Evolutionary conservation across 371 early-diverging fungal species (phyloP), one percentile per base, ranked within the genome.

Genomic region (Mucor mucedo): DNA sequence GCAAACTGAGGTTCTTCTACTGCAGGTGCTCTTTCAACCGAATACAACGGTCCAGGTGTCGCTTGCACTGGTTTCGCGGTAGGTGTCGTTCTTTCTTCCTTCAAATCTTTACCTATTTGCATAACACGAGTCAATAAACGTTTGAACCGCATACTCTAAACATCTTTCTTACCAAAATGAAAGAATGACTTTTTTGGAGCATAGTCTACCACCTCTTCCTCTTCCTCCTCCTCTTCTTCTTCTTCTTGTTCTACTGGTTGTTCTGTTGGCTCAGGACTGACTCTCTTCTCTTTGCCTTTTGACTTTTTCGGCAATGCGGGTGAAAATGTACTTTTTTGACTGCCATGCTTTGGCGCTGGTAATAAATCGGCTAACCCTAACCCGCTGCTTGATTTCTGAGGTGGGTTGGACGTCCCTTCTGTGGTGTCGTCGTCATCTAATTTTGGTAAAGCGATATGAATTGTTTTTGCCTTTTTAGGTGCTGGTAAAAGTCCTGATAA

Each of bases 401-500:
- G 70, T 44, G 21, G 21, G 21, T 21, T 21, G 21, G 21, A 21
- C 21, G 21, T 21, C 21, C 21, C 21, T 21, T 21, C 21, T 21
- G 21, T 21, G 21, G 21, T 21, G 21, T 21, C 70, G 27, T 65
- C 68, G 6, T 75, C 69, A 13, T 64, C 55, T 63, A 44, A 13
- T 14, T 50, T 49, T 14, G 78, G 78, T 21, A 75, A 60, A 60
- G 73, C 76, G 3, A 75, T 70, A 58, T 71, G 69, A 30, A 78
- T 63, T 2, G 73, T 69, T 9, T 61, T 60, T 5, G 75, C 68
- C 21, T 61, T 60, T 58, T 71, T 71, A 1, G 70, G 66, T 32
- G 52, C 35, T 21, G 68, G 68, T 30, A 67, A 47, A 35, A 62
- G 6, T 0, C 62, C 60, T 5, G 58, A 32, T 50, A 65, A 45